Evolutionary conservation across 2,329 filamentous ascomycete species (phyloP), one percentile per base, ranked within the genome.

Genomic region (Colletotrichum destructivum): DNA sequence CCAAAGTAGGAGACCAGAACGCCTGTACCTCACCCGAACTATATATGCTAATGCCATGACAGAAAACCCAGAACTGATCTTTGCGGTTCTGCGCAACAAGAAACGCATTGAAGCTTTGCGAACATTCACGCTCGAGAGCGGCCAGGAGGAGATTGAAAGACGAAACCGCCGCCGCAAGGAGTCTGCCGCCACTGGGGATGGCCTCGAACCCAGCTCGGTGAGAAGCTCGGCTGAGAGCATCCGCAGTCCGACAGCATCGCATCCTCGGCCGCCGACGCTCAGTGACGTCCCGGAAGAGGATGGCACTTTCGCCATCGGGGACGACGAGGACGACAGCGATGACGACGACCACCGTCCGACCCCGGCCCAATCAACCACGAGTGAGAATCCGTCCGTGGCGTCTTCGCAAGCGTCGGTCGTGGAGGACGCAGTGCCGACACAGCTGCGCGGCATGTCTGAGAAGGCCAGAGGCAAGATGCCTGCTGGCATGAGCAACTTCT

Each of bases 381-480:
- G 90, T 81, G 84, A 93, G 80, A 83, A 88, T 73, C 82, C 91
- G 76, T 87, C 88, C 73, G 88, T 91, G 47, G 89, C 92, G 26
- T 91, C 93, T 4, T 96, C 94, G 0, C 85, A 93, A 23, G 89
- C 90, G 0, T 90, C 89, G 0, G 85, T 86, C 49, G 83, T 89
- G 0, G 94, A 97, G 71, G 95, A 97, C 72, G 92, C 93, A 4
- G 90, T 97, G 12, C 95, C 94, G 16, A 87, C 91, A 23, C 95
- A 98, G 79, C 81, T 97, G 40, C 90, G 94, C 69, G 95, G 95
- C 66, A 98, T 98, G 94, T 98, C 96, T 23, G 96, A 98, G 82
- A 99, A 98, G 81, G 96, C 96, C 18, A 88, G 96, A 61, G 96
- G 96, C 9, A 99, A 99, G 82, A 94, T 97, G 91, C 96, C 96